A percentile compares a stretch with the other conserved stretches of the same genome.
These are phyloP conservation scores for Leccinum huronense DNA, from an alignment of 1,284 basidiomycete genomes.

Conservation along the genomic window DNA sequence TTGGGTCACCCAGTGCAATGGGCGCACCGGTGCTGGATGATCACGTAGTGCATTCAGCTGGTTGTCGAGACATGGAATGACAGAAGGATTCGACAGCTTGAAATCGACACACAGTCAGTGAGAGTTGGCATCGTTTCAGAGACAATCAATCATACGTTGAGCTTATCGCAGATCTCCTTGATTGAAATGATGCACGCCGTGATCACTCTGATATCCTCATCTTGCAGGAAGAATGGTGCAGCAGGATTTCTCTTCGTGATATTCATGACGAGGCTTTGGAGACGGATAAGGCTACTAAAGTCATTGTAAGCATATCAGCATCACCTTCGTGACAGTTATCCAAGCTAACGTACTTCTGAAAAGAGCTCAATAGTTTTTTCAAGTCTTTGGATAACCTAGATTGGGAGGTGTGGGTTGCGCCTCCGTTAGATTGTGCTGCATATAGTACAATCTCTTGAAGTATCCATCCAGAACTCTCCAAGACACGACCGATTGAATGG, in stretches of 20 bases:
- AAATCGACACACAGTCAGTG: neutral
- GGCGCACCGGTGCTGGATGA: constrained; percentile 4
- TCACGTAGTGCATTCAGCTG: constrained; percentile 7
- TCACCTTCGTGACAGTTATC: neutral
- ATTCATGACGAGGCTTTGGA: constrained; percentile 13
- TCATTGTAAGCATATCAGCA: neutral
- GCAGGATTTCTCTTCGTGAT: constrained; percentile 10
- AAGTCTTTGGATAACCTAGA: constrained; percentile 3
- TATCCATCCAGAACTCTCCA: constrained; percentile 21
- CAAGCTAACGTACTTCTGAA: neutral
- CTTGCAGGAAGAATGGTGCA: constrained; percentile 17
- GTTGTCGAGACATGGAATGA: constrained; percentile 14
- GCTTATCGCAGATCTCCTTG: constrained; percentile 12
- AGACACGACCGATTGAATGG: constrained; percentile 18
- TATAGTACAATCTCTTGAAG: constrained; percentile 17
- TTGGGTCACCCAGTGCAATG: neutral
- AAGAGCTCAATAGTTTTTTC: neutral
- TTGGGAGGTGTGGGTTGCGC: no score
- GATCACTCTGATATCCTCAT: constrained; percentile 17
- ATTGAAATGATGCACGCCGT: constrained; percentile 13
- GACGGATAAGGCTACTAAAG: constrained; percentile 17
- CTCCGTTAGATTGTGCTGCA: neutral
- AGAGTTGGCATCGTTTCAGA: neutral
- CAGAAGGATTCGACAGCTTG: constrained; percentile 1
- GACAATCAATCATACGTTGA: constrained; percentile 9